phyloP scores from a whole-genome alignment of 192 early-diverging fungal genomes.

The Linnemannia exigua region DNA sequence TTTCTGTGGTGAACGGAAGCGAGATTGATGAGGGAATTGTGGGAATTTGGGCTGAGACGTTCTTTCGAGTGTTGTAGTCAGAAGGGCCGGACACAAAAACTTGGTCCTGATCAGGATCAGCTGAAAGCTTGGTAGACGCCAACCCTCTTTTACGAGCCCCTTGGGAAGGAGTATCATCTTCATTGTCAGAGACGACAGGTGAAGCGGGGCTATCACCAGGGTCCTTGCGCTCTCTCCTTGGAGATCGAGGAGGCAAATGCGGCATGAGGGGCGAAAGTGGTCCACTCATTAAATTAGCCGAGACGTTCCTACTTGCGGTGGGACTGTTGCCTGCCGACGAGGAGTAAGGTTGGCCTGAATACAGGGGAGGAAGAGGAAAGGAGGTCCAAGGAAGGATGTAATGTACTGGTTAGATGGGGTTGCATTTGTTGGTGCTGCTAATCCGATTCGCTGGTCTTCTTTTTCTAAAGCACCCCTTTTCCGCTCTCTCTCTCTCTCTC shows the following conservation, averaged over 20 bases:
- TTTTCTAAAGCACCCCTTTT: too few relatives aligned
- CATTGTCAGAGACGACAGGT: constrained; percentile 39
- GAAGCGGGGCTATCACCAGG: constrained; percentile 27
- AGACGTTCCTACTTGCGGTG: constrained; percentile 18
- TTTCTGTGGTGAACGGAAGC: background rate
- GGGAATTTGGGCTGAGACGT: constrained; percentile 42
- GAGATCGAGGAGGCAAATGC: constrained; percentile 43
- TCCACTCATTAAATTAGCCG: constrained; percentile 17
- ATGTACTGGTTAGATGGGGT: background rate
- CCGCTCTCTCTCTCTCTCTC: background rate
- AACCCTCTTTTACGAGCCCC: constrained; percentile 4
- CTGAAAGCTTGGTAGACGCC: background rate
- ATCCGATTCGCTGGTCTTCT: too few relatives aligned
- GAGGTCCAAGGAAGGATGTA: background rate
- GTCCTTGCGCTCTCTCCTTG: constrained; percentile 47
- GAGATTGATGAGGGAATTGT: constrained; percentile 6
- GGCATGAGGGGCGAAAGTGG: constrained; percentile 20
- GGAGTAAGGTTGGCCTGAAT: constrained; percentile 16
- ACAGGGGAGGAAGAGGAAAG: background rate
- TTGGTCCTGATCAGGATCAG: background rate
- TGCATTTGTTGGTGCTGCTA: too few relatives aligned
- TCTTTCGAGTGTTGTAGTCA: constrained; percentile 17
- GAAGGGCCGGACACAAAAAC: background rate
- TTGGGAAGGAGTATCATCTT: constrained; percentile 21
- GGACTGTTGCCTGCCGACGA: constrained; percentile 23